Percentiles rank a stretch among this genome's conserved stretches.
Conservation (phyloP, 345 rosid genomes). For the Euclidium syriacum region DNA sequence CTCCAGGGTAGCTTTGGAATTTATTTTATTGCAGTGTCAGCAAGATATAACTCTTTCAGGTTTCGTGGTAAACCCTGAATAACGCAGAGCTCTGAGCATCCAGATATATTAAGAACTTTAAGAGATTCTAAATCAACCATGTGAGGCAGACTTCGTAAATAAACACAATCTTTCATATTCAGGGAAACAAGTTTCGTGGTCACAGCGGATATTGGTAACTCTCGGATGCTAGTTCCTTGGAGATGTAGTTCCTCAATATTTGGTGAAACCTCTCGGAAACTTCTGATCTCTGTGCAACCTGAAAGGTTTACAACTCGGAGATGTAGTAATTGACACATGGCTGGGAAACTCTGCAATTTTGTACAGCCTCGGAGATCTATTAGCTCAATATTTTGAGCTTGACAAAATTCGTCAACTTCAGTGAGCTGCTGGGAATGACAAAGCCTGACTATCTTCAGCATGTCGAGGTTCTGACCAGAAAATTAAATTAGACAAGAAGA, state of each 20-base stretch:
- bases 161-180: conserved; percentile 10
- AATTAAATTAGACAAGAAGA: not conserved
- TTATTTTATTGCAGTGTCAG: not conserved
- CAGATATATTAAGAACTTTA: conserved; percentile 14
- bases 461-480: not conserved
- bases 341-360: conserved; percentile 5
- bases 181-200: conserved; percentile 2
- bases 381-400: not conserved
- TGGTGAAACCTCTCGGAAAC: not conserved
- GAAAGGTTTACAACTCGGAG: conserved; percentile 7
- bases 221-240: not conserved
- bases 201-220: not conserved
- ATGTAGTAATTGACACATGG: not conserved
- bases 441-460: conserved; percentile 6
- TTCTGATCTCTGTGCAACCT: not conserved
- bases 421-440: not conserved
- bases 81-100: not conserved
- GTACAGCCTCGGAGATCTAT: conserved; percentile 11
- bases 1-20: conserved; percentile 15
- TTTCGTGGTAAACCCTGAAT: conserved; percentile 13
- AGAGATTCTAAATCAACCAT: conserved; percentile 11
- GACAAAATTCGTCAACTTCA: not conserved
- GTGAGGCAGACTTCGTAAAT: not conserved
- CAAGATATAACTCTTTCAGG: conserved; percentile 13
- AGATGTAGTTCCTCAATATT: not conserved